phyloP scores from a whole-genome alignment of 768 basidiomycete species.

The Lentinus brumalis region DNA sequence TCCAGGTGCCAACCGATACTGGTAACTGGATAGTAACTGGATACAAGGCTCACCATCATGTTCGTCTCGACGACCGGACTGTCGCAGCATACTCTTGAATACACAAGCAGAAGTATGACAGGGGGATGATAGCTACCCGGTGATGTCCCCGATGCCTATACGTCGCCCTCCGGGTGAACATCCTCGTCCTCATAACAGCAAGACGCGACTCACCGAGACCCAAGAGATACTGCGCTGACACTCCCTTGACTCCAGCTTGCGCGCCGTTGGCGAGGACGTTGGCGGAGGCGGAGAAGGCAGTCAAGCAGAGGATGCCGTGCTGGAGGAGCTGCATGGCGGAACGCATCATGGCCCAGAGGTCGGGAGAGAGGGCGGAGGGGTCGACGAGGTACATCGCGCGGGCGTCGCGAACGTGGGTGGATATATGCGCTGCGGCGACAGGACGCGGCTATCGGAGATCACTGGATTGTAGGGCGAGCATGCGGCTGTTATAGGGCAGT shows the following conservation, averaged over 20 bases:
- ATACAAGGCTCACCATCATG: conserved; percentile 59
- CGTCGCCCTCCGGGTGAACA: conserved; percentile 1
- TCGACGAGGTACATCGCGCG: conserved; percentile 22
- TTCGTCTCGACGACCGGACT: conserved; percentile 82
- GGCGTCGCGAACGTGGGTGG: background rate
- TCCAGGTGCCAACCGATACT: no score
- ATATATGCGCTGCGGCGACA: conserved; percentile 2
- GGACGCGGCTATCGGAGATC: conserved; percentile 1
- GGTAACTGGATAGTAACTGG: background rate
- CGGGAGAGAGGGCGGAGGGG: conserved; percentile 16
- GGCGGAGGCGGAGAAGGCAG: conserved; percentile 21
- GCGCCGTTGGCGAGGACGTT: conserved; percentile 9
- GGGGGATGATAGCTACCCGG: conserved; percentile 48
- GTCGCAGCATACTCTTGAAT: conserved; percentile 5
- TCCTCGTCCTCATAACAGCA: background rate
- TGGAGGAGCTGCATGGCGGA: conserved; percentile 20
- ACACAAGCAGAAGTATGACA: conserved; percentile 3
- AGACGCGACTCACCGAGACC: conserved; percentile 51
- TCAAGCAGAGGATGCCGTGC: conserved; percentile 22
- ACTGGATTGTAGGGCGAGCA: background rate
- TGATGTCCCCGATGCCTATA: conserved; percentile 71
- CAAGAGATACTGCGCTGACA: conserved; percentile 51
- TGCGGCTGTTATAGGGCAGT: conserved; percentile 4
- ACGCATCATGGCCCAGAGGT: conserved; percentile 26
- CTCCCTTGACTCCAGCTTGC: conserved; percentile 31